Conservation (phyloP, 208 protist genomes). For the Leishmania major region DNA sequence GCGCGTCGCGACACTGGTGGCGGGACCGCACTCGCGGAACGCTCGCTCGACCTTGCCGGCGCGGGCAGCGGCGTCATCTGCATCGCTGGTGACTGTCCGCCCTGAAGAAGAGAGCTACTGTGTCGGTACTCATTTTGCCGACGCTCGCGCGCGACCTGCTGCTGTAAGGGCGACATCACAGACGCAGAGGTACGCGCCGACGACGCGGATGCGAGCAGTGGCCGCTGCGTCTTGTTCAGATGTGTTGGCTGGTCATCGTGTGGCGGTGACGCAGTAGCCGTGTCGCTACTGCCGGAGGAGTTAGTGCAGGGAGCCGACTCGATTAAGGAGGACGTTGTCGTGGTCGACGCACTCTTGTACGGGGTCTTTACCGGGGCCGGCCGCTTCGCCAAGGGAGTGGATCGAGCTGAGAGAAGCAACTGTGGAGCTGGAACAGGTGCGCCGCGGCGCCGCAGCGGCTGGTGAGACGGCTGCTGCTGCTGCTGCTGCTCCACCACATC, state of each 20-base stretch:
- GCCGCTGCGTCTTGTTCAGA: constrained; percentile 1
- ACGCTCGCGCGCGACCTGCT: not conserved
- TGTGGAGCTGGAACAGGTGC: constrained; percentile 20
- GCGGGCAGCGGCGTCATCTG: no score
- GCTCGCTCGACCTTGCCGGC: not conserved
- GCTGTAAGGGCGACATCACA: not conserved
- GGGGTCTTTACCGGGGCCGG: constrained; percentile 10
- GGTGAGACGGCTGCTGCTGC: not conserved
- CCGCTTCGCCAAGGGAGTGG: constrained; percentile 4
- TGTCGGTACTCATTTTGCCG: not conserved
- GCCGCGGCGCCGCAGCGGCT: constrained; percentile 22
- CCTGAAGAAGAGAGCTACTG: not conserved
- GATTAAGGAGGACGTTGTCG: not conserved
- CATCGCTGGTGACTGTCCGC: not conserved
- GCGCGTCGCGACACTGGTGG: constrained; percentile 8
- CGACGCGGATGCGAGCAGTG: not conserved
- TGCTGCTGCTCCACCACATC: not conserved
- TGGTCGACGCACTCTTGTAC: constrained; percentile 4
- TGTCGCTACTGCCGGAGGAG: not conserved
- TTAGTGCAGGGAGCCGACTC: constrained; percentile 2
- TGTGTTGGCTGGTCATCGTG: not conserved
- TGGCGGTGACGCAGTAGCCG: not conserved
- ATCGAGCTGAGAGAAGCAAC: constrained; percentile 8
- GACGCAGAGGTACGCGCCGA: not conserved
- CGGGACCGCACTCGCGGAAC: not conserved